A percentile compares a stretch with the other conserved stretches of the same genome.
These are phyloP conservation scores for Penicillium macrosclerotiorum DNA, from an alignment of 495 filamentous ascomycete genomes.

Conservation along the genomic window DNA sequence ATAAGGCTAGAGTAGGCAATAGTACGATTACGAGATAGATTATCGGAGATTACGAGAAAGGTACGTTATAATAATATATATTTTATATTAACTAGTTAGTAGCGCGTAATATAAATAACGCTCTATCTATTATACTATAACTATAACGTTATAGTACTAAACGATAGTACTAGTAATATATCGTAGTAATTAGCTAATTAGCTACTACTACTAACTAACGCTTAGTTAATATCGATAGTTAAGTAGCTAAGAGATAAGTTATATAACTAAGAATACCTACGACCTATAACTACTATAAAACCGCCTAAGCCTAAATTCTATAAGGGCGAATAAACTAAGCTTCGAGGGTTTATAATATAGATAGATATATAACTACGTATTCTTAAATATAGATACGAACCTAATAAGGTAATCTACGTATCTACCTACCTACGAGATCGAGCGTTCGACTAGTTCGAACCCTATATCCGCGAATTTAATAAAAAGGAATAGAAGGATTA, in stretches of 20 bases:
- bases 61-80: too few relatives aligned
- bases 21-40: too few relatives aligned
- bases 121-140: background rate
- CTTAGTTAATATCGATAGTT: background rate
- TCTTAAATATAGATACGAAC: background rate
- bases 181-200: too few relatives aligned
- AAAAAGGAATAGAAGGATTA: background rate
- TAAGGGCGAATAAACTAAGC: background rate
- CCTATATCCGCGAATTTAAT: constrained; percentile 1
- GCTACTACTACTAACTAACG: background rate
- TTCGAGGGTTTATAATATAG: background rate
- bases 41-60: too few relatives aligned
- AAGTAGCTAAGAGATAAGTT: too few relatives aligned
- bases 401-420: background rate
- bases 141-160: background rate
- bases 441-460: background rate
- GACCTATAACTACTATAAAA: background rate
- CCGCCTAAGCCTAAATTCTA: background rate
- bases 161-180: background rate
- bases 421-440: background rate
- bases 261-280: background rate
- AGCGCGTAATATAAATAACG: too few relatives aligned
- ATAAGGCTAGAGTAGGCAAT: too few relatives aligned
- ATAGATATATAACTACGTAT: background rate
- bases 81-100: too few relatives aligned